These are phyloP conservation scores for Colletotrichum shisoi DNA, from an alignment of 2,329 filamentous ascomycete species.

Conservation along the genomic window DNA sequence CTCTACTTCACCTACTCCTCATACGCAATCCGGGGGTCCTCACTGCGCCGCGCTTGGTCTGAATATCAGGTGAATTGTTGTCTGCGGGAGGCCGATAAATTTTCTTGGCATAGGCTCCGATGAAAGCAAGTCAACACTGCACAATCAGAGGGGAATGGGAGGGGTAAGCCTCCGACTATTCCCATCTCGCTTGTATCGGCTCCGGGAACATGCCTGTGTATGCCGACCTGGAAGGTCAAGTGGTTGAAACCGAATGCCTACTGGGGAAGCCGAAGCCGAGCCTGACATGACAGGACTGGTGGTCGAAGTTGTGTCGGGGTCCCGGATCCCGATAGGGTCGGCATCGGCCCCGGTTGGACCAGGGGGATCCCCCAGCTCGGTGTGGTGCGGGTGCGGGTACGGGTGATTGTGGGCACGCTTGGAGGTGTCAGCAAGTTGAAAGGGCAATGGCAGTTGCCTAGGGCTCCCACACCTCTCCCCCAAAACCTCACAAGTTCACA, in stretches of 20 bases:
- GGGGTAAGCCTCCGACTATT: not conserved
- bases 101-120: not conserved
- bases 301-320: not conserved
- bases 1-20: slow-evolving; percentile 4
- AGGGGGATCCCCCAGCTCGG: not conserved
- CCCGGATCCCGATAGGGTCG: slow-evolving; percentile 7
- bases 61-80: not conserved
- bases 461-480: too few species aligned
- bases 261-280: not conserved
- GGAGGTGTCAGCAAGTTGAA: slow-evolving; percentile 4
- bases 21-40: not conserved
- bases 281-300: not conserved
- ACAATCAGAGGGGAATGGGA: not conserved
- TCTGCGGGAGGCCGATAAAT: not conserved
- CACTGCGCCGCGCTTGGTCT: not conserved
- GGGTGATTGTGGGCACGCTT: slow-evolving; percentile 27
- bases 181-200: not conserved
- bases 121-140: not conserved
- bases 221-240: not conserved
- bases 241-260: not conserved
- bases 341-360: slow-evolving; percentile 24
- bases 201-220: not conserved
- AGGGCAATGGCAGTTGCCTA: not conserved
- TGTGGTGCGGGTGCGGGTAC: not conserved
- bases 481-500: not conserved